A percentile compares a stretch with the other conserved stretches of the same genome.
phyloP scores from a whole-genome alignment of 768 basidiomycete genomes.

The Leccinum incarnatum region DNA sequence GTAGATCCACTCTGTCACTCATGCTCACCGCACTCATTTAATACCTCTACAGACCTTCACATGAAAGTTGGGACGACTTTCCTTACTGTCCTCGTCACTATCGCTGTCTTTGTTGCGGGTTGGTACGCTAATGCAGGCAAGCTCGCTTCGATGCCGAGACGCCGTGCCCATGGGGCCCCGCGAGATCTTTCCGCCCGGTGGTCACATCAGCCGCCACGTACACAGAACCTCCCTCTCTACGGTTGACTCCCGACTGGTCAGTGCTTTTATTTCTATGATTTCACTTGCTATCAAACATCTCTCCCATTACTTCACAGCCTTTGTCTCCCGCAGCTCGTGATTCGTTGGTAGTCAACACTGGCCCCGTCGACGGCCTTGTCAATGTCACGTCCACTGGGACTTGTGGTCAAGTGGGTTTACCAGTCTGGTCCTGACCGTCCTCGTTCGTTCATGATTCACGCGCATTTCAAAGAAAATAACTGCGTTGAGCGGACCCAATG shows the following conservation, averaged over 20 bases:
- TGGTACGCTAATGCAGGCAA: background rate
- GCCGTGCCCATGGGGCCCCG: background rate
- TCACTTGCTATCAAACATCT: background rate
- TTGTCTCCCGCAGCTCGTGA: background rate
- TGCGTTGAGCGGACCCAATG: constrained; percentile 59
- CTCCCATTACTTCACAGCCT: background rate
- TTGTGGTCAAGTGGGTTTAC: constrained; percentile 55
- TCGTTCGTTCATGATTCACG: constrained; percentile 2
- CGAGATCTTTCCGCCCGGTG: background rate
- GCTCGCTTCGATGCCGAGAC: background rate
- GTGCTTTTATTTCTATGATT: background rate
- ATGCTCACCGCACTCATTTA: background rate
- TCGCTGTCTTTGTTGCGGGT: background rate
- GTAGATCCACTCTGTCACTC: background rate
- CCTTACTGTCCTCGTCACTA: background rate
- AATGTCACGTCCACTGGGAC: constrained; percentile 29
- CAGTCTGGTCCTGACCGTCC: constrained; percentile 31
- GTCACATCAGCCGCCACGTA: background rate
- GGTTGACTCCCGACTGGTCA: background rate
- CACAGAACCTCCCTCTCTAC: background rate
- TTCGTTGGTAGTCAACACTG: background rate
- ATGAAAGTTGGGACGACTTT: background rate
- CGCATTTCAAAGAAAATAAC: constrained; percentile 45
- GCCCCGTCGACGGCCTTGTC: constrained; percentile 29
- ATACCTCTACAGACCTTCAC: background rate